Percentiles rank a stretch among this genome's conserved stretches.
These are phyloP conservation scores for Graphium sp. DNA, from an alignment of 2,329 filamentous ascomycete genomes.

Conservation along the genomic window DNA sequence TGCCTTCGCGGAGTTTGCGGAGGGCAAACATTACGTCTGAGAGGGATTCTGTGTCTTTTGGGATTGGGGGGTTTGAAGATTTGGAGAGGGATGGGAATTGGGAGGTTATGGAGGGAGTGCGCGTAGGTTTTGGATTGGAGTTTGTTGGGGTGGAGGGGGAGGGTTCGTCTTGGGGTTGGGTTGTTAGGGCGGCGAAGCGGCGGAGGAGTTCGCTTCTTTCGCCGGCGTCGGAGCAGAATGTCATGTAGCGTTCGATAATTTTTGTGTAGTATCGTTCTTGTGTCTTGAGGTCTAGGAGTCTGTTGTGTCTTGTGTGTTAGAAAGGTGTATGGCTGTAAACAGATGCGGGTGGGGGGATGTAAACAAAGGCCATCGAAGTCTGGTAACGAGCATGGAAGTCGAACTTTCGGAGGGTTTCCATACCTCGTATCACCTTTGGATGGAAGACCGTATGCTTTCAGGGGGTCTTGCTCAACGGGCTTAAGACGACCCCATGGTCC, in stretches of 20 bases:
- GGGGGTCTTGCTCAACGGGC: constrained; percentile 55
- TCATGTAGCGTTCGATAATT: constrained; percentile 79
- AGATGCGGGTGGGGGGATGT: too few relatives aligned
- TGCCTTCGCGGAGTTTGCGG: constrained; percentile 80
- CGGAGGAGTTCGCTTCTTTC: constrained; percentile 57
- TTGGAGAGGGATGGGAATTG: background rate
- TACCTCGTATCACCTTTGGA: constrained; percentile 86
- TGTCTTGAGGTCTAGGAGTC: constrained; percentile 55
- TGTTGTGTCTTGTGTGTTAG: too few relatives aligned
- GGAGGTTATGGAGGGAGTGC: background rate
- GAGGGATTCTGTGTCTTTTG: constrained; percentile 47
- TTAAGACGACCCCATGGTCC: constrained; percentile 56
- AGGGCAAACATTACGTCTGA: constrained; percentile 66
- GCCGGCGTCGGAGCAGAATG: constrained; percentile 63
- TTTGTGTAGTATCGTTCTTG: constrained; percentile 79
- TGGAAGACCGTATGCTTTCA: constrained; percentile 69
- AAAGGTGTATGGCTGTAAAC: too few relatives aligned
- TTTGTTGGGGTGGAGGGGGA: constrained; percentile 3
- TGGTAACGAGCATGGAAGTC: too few relatives aligned
- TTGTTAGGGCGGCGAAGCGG: constrained; percentile 55
- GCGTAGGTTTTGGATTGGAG: constrained; percentile 6
- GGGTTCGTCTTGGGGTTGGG: background rate
- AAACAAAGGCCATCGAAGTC: too few relatives aligned
- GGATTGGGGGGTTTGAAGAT: background rate
- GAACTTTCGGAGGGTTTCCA: constrained; percentile 5